These are phyloP conservation scores for Chlamydomonas incerta DNA, from an alignment of 139 green algal species.

Conservation along the genomic window DNA sequence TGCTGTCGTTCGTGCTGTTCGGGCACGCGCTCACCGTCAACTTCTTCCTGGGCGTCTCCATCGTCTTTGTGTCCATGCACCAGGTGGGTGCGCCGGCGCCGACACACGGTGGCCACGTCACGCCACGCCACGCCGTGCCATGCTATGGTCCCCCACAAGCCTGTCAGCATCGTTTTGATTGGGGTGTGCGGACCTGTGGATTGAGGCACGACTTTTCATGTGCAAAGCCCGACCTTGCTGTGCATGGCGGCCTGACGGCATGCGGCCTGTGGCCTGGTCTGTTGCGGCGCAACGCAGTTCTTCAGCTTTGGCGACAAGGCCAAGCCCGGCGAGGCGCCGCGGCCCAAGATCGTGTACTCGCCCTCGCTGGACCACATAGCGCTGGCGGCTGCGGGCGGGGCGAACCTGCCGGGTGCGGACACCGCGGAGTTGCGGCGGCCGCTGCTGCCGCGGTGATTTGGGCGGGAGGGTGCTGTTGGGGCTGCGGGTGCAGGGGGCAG, in stretches of 20 bases:
- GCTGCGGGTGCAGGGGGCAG: no score
- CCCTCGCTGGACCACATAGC: conserved; percentile 59
- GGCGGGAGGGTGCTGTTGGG: no score
- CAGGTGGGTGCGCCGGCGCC: no score
- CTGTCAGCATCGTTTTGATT: no score
- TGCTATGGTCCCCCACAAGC: no score
- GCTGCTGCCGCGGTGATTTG: conserved; percentile 34
- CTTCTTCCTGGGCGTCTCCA: conserved; percentile 93
- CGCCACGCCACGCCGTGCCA: no score
- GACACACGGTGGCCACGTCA: no score
- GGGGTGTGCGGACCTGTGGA: no score
- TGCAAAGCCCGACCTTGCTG: no score
- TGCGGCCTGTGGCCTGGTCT: no score
- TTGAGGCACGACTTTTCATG: no score
- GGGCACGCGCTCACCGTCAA: conserved; percentile 92
- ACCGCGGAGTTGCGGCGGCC: conserved; percentile 8
- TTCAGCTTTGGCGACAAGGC: conserved; percentile 62
- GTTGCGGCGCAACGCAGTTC: conserved; percentile 54
- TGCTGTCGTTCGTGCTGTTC: conserved; percentile 92
- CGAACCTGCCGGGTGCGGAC: not conserved
- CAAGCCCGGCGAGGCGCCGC: not conserved
- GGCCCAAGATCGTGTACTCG: conserved; percentile 44
- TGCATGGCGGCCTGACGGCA: no score
- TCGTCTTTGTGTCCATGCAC: conserved; percentile 99
- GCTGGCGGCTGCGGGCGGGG: conserved; percentile 3